Evolutionary conservation across 176 grass and related monocot genomes (phyloP), one percentile per base, ranked within the genome.

Genomic region (Zoysia pacifica): DNA sequence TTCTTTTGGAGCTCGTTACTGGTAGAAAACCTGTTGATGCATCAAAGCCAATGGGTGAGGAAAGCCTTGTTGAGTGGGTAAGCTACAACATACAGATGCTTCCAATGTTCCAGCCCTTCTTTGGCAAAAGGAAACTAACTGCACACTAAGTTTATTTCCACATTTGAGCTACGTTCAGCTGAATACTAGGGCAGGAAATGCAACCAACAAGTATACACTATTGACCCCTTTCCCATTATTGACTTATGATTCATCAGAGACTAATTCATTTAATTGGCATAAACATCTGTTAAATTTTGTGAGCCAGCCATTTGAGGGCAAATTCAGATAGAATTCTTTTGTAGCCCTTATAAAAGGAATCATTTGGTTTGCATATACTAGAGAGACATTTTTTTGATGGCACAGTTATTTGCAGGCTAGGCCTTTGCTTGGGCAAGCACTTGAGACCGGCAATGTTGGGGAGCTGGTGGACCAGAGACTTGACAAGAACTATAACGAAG

Each of bases 41-140:
- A 70, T 93, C 96, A n/a, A 90, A 85, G 19, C 92, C 92, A 5
- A 11, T 89, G 78, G 96, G 92, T 10, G 92, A 95, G 73, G 96
- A 99, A 86, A 95, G 96, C 79, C 96, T 99, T 63, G 92, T 99
- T 39, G 96, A 99, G 74, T 95, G 96, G 90, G 96, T 99, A 89
- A 89, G 87, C 51, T 86, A 59, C 65, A 75, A 16, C 51, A 36
- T 67, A 3, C 37, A 65, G 11, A 72, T 35, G 3, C 62, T 68
- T 52, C 9, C 15, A 59, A 4, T 6, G 53, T 28, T 65, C 11
- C 16, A 12, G 20, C 36, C 52, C 49, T 75, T 41, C 0, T 16
- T 6, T 41, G 38, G 2, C 54, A 88, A 63, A 45, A 2, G 12
- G 56, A 70, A 61, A 55, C 5, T 13, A 14, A 35, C 0, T 11